A percentile compares a stretch with the other conserved stretches of the same genome.
These are phyloP conservation scores for Alternaria triticimaculans DNA, from an alignment of 2,329 filamentous ascomycete species.

Conservation along the genomic window DNA sequence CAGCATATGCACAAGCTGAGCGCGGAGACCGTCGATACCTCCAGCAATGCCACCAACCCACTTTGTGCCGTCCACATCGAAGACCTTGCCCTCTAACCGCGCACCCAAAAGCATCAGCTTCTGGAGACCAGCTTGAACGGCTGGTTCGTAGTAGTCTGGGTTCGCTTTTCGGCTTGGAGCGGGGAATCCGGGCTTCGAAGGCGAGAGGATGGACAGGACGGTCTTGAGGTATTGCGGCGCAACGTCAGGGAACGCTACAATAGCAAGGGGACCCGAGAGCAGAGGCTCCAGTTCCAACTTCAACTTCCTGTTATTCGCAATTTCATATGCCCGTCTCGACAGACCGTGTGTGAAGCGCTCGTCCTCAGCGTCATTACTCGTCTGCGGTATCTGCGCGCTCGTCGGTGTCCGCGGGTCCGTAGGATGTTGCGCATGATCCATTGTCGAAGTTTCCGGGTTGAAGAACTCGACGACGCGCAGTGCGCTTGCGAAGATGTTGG, in stretches of 20 bases:
- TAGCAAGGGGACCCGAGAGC: slow-evolving; percentile 79
- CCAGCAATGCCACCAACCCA: slow-evolving; percentile 81
- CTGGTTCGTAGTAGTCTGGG: slow-evolving; percentile 80
- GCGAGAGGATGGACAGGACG: slow-evolving; percentile 78
- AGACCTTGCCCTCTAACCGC: slow-evolving; percentile 82
- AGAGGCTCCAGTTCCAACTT: slow-evolving; percentile 74
- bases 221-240: slow-evolving; percentile 84
- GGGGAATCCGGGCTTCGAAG: slow-evolving; percentile 72
- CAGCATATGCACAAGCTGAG: slow-evolving; percentile 80
- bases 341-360: slow-evolving; percentile 66
- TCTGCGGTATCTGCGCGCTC: slow-evolving; percentile 42
- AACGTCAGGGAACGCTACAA: slow-evolving; percentile 80
- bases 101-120: slow-evolving; percentile 89
- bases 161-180: slow-evolving; percentile 77
- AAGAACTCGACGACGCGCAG: slow-evolving; percentile 87
- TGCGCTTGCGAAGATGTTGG: slow-evolving; percentile 85
- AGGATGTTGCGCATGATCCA: slow-evolving; percentile 33
- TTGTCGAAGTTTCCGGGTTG: slow-evolving; percentile 41
- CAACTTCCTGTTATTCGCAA: slow-evolving; percentile 58
- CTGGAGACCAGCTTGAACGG: slow-evolving; percentile 80
- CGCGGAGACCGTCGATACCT: slow-evolving; percentile 79
- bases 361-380: slow-evolving; percentile 52
- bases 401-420: slow-evolving; percentile 43
- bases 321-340: slow-evolving; percentile 61
- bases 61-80: slow-evolving; percentile 74